phyloP scores from a whole-genome alignment of 345 rosid species.

The Melaleuca alternifolia region DNA sequence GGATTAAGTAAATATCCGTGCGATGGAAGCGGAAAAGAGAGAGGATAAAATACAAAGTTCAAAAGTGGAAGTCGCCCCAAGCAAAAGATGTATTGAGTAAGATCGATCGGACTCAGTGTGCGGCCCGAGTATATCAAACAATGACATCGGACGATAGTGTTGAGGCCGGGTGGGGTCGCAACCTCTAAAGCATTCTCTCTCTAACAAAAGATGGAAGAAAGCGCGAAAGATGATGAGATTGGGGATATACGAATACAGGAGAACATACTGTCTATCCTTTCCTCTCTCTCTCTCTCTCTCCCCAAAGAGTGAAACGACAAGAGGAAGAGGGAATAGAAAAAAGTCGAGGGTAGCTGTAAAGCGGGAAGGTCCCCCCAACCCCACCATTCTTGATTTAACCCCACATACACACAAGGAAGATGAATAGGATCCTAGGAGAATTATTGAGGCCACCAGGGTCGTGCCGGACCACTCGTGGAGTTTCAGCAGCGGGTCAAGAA shows the following conservation, averaged over 20 bases:
- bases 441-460: not conserved
- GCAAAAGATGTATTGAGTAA: not conserved
- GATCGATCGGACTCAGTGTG: not conserved
- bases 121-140: not conserved
- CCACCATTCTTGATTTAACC: not conserved
- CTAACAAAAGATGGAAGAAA: not conserved
- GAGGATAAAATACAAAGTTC: not conserved
- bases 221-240: not conserved
- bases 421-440: not conserved
- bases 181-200: not conserved
- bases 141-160: accelerated
- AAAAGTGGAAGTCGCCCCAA: accelerated
- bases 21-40: not conserved
- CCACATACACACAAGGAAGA: not conserved
- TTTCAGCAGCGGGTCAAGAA: not conserved
- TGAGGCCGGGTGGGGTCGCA: not conserved
- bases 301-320: not conserved
- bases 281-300: not conserved
- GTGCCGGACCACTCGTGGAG: not conserved
- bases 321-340: not conserved
- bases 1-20: not conserved
- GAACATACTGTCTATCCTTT: too few relatives aligned
- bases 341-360: not conserved
- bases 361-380: not conserved
- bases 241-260: not conserved